Base-by-base conservation (phyloP, 2,329 filamentous ascomycete species). In the Apiospora marii region DNA sequence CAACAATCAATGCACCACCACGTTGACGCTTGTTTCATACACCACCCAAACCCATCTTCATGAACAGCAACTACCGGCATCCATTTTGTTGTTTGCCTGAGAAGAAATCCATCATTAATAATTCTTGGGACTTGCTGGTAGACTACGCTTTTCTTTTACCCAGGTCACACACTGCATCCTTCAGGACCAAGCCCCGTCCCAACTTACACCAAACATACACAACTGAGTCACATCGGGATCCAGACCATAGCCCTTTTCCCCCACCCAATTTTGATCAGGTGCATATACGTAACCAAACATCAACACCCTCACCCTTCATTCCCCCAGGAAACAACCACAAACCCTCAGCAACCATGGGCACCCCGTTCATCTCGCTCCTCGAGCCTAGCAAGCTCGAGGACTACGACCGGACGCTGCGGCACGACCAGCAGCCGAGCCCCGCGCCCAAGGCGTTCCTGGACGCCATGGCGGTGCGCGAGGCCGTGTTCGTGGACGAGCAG, bases 401-500 rank as follows among this genome's bases (percentile, higher is more conserved):
- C 22, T 90, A 87, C 79, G 80, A 86, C 76, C 79, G 80, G 44
- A 81, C 78, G 16, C 78, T 78, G 10, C 80, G 83, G 0, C 79
- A 83, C n/a, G 78, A 84, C 14, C 75, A 83, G 71, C 89, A 91
- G 76, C 80, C 84, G 0, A 27, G 80, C 1, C 78, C 80, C 41
- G 82, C 91, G 74, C 88, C 92, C 0, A 78, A 82, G 43, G 77
- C 85, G 53, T 94, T 94, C 81, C 81, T 88, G 68, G 89, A 92
- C 76, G 89, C 89, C 74, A 92, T 92, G 90, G 81, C 84, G 70
- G 87, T 93, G 61, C 89, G 91, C 48, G 84, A 89, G 73, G 78
- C 82, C 24, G 91, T 93, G 70, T 92, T 91, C 76, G 88, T 92
- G 34, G 49, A 83, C 10, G 91, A 92, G 78, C 91, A 92, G 77